Evolutionary conservation across 768 basidiomycete genomes (phyloP).

Genomic region (Arthromyces matolae): DNA sequence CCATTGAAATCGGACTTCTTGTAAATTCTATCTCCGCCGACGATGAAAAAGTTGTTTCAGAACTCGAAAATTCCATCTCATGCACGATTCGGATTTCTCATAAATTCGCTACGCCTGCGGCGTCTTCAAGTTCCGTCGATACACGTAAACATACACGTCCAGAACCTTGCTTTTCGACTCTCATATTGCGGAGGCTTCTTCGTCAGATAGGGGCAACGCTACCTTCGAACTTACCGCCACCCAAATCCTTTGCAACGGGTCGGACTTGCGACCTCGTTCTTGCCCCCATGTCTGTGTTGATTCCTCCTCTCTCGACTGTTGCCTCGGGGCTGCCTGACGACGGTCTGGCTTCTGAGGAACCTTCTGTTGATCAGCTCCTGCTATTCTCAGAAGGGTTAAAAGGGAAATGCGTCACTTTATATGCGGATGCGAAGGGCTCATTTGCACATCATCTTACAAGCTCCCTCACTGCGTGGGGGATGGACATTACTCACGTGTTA

Average conservation of each 20-base stretch:
- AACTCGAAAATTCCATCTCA: conserved; percentile 33
- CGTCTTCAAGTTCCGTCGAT: too few relatives aligned
- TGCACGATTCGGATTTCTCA: conserved; percentile 49
- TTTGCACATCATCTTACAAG: conserved; percentile 93
- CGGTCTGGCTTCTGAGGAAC: conserved; percentile 60
- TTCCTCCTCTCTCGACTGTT: too few relatives aligned
- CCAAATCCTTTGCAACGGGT: conserved; percentile 37
- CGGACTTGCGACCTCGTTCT: conserved; percentile 66
- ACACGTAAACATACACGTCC: too few relatives aligned
- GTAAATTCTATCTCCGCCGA: conserved; percentile 29
- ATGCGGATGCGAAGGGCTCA: conserved; percentile 80
- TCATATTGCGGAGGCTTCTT: conserved; percentile 59
- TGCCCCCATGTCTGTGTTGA: conserved; percentile 47
- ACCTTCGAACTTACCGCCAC: conserved; percentile 42
- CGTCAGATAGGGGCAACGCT: conserved; percentile 52
- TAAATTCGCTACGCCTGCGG: conserved; percentile 30
- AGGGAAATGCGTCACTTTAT: conserved; percentile 79
- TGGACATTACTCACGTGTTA: conserved; percentile 84
- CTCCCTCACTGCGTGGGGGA: conserved; percentile 91
- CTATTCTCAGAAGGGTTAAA: conserved; percentile 78
- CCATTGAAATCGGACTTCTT: conserved; percentile 80
- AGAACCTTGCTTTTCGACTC: conserved; percentile 39
- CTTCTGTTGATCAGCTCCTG: conserved; percentile 73
- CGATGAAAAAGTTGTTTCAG: conserved; percentile 18
- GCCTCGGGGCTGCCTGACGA: conserved; percentile 41